phyloP scores from a whole-genome alignment of 2,329 filamentous ascomycete genomes.

The Periglandula ipomoeae region DNA sequence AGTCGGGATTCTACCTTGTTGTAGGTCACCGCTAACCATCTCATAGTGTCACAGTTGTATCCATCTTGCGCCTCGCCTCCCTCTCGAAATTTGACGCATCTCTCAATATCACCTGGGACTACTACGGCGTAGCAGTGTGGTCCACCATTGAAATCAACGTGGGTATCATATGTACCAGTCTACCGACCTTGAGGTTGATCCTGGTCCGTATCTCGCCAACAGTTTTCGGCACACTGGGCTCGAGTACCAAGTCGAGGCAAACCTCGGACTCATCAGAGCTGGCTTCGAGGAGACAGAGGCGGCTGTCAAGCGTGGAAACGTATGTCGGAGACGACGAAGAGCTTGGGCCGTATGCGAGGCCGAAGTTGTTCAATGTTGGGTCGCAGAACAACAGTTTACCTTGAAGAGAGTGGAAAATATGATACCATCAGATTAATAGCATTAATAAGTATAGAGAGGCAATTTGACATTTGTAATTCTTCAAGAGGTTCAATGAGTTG shows the following conservation, averaged over 20 bases:
- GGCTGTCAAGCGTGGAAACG: constrained; percentile 4
- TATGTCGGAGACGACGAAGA: not conserved
- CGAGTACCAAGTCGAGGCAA: not conserved
- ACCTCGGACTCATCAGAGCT: not conserved
- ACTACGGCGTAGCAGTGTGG: constrained; percentile 16
- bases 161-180: constrained; percentile 22
- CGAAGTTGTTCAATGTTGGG: constrained; percentile 3
- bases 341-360: not conserved
- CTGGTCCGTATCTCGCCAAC: constrained; percentile 5
- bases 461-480: too few relatives aligned
- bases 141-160: constrained; percentile 22
- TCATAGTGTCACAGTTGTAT: constrained; percentile 19
- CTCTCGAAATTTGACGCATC: constrained; percentile 17
- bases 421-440: too few relatives aligned
- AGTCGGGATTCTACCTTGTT: too few relatives aligned
- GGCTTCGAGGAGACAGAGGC: not conserved
- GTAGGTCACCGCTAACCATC: too few relatives aligned
- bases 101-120: constrained; percentile 18
- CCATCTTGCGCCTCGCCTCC: constrained; percentile 18
- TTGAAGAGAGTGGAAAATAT: too few relatives aligned
- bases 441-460: too few relatives aligned
- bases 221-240: constrained; percentile 1
- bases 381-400: not conserved
- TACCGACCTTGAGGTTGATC: constrained; percentile 19
- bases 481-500: too few relatives aligned